Conservation (phyloP, 2,329 filamentous ascomycete species). For the Colletotrichum sp. region DNA sequence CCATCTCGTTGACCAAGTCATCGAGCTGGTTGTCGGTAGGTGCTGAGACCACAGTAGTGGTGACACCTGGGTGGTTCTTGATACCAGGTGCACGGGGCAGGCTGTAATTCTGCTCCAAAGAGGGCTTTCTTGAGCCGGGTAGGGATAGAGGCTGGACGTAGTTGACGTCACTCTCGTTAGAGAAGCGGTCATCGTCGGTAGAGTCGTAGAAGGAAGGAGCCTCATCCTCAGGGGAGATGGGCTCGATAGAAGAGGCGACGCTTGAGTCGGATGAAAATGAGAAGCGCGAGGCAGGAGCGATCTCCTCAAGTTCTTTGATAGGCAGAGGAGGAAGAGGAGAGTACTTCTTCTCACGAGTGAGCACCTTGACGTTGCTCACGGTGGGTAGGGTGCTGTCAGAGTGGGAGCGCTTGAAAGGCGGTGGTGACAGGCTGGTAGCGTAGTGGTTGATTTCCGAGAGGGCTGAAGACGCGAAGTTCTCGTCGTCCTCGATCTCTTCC, state of each 20-base stretch:
- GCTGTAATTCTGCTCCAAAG: slow-evolving; percentile 43
- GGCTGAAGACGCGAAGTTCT: slow-evolving; percentile 65
- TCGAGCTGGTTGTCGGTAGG: slow-evolving; percentile 43
- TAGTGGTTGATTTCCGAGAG: slow-evolving; percentile 48
- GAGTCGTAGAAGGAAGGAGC: slow-evolving; percentile 53
- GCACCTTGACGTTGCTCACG: slow-evolving; percentile 26
- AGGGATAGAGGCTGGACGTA: slow-evolving; percentile 28
- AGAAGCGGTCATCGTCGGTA: slow-evolving; percentile 43
- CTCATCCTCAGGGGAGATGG: slow-evolving; percentile 44
- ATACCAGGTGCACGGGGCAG: slow-evolving; percentile 41
- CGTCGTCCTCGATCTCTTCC: slow-evolving; percentile 52
- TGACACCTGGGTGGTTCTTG: slow-evolving; percentile 23
- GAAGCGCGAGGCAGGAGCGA: slow-evolving; percentile 29
- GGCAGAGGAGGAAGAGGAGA: slow-evolving; percentile 12
- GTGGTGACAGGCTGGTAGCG: slow-evolving; percentile 56
- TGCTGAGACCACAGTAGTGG: slow-evolving; percentile 31
- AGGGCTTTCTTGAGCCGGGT: slow-evolving; percentile 16
- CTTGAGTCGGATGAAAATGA: slow-evolving; percentile 35
- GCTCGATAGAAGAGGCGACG: slow-evolving; percentile 39
- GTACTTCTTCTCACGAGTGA: slow-evolving; percentile 26
- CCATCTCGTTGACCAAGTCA: slow-evolving; percentile 50
- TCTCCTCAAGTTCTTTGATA: background rate
- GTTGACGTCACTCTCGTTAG: slow-evolving; percentile 40
- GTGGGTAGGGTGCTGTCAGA: slow-evolving; percentile 33
- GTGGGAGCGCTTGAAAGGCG: slow-evolving; percentile 49